Conservation (phyloP, 225 moss, liverwort and hornwort genomes). For the Sphagnum tenellum region DNA sequence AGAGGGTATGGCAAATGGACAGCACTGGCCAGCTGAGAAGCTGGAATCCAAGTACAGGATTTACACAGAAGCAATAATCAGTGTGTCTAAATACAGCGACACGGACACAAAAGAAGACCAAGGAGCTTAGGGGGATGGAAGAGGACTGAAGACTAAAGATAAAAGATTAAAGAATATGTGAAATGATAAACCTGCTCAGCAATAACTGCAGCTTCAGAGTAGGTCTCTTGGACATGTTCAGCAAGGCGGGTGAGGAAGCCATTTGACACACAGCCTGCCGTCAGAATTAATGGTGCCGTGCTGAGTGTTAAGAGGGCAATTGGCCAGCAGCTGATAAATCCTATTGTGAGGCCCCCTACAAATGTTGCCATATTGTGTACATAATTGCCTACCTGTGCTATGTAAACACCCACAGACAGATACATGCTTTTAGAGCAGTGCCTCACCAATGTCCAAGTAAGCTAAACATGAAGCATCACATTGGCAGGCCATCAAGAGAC, state of each 20-base stretch:
- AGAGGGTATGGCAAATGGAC: too few species aligned
- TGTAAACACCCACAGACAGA: too few species aligned
- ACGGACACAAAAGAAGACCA: too few species aligned
- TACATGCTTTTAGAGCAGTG: constrained; percentile 8
- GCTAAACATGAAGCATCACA: too few species aligned
- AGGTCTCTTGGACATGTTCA: constrained; percentile 75
- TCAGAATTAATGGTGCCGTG: constrained; percentile 70
- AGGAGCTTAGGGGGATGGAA: too few species aligned
- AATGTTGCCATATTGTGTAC: constrained; percentile 89
- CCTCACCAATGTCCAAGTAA: not conserved
- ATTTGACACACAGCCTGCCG: constrained; percentile 74
- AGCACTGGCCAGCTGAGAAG: too few species aligned
- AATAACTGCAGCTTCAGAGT: constrained; percentile 73
- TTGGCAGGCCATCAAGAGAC: too few species aligned
- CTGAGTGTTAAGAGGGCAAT: constrained; percentile 64
- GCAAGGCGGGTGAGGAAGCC: constrained; percentile 58
- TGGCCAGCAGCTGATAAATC: constrained; percentile 71
- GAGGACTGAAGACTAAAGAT: too few species aligned
- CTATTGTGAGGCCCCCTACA: constrained; percentile 57
- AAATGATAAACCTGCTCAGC: constrained; percentile 56
- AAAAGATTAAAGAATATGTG: not conserved
- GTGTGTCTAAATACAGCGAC: too few species aligned
- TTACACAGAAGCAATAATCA: too few species aligned
- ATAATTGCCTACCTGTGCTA: constrained; percentile 68
- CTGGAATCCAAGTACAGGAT: too few species aligned